Base-by-base conservation (phyloP, 73 alveolate genomes). In the Paramecium pentaurelia region DNA sequence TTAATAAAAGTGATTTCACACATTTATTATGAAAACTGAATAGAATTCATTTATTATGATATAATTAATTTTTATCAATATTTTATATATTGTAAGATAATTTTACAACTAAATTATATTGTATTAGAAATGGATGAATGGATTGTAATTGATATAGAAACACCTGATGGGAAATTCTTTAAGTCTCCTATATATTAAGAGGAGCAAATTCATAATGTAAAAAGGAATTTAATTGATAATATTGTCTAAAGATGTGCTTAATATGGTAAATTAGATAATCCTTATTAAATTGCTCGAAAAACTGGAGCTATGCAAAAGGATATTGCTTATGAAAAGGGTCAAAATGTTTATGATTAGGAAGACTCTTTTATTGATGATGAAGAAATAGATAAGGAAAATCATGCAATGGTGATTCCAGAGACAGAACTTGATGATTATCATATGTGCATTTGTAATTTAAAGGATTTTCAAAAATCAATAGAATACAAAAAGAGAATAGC, bases 291-390 rank as follows among this genome's bases (percentile, higher is more conserved):
- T 80, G 91, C 91, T 18, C 34, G 91, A 47, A 80, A 80, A 49
- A 80, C 91, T 1, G 91, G 91, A 20, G 91, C 91, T 4, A 47
- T 80, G 49, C 28, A 40, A 27, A 80, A 45, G 27, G 91, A 80
- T 80, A 45, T 25, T 45, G 36, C 22, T 80, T 45, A 80, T 80
- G 91, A 80, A 47, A 80, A 80, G 45, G 77, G 58, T 49, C 34
- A 80, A 27, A 80, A 80, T 80, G 49, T 80, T 1, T 80, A 80
- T 80, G 91, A 80, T 49, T 32, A 80, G 6, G 75, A 80, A 38
- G 91, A 80, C 58, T 49, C 91, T 9, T 80, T 80, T 45, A 80
- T 80, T 20, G 91, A 80, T 80, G 91, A 80, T 49, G 91, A 36
- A 8, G 91, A 80, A 27, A 28, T 20, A 18, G 75, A 44, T 16